These are phyloP conservation scores for Phanerochaete carnosa DNA, from an alignment of 768 basidiomycete genomes.

Conservation along the genomic window DNA sequence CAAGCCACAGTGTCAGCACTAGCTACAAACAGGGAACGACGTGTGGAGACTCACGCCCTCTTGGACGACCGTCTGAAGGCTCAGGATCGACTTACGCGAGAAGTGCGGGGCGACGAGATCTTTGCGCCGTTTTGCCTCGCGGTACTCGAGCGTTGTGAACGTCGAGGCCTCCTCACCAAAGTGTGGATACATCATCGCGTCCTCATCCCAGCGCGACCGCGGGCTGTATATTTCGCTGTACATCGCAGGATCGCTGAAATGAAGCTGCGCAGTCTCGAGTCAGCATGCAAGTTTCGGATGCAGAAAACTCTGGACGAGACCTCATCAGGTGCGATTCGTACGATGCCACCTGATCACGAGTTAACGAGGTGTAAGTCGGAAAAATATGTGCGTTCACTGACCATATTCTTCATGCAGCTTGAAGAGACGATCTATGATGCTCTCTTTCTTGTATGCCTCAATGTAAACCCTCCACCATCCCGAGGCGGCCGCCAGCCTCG, in stretches of 20 bases:
- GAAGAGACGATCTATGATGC: conserved; percentile 1
- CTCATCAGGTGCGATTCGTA: conserved; percentile 38
- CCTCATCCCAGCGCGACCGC: conserved; percentile 33
- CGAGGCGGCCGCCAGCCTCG: background rate
- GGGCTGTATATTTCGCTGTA: conserved; percentile 39
- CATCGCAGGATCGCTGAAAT: conserved; percentile 38
- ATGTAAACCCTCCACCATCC: conserved; percentile 8
- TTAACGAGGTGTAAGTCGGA: background rate
- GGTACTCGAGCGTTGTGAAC: conserved; percentile 30
- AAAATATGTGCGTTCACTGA: background rate
- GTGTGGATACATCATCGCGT: conserved; percentile 33
- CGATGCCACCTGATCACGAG: conserved; percentile 28
- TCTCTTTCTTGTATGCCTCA: background rate
- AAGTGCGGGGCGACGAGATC: conserved; percentile 35
- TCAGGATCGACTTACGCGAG: conserved; percentile 34
- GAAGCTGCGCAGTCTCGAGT: too few relatives aligned
- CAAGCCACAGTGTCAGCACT: too few relatives aligned
- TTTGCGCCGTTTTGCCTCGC: conserved; percentile 29
- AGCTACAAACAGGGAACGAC: too few relatives aligned
- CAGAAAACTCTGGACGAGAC: conserved; percentile 19
- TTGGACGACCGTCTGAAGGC: conserved; percentile 33
- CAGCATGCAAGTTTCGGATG: background rate
- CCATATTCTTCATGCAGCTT: conserved; percentile 9
- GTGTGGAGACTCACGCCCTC: conserved; percentile 26
- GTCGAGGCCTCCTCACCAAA: conserved; percentile 33